Evolutionary conservation across 345 rosid genomes (phyloP), one percentile per base, ranked within the genome.

Genomic region (Salix suchowensis): DNA sequence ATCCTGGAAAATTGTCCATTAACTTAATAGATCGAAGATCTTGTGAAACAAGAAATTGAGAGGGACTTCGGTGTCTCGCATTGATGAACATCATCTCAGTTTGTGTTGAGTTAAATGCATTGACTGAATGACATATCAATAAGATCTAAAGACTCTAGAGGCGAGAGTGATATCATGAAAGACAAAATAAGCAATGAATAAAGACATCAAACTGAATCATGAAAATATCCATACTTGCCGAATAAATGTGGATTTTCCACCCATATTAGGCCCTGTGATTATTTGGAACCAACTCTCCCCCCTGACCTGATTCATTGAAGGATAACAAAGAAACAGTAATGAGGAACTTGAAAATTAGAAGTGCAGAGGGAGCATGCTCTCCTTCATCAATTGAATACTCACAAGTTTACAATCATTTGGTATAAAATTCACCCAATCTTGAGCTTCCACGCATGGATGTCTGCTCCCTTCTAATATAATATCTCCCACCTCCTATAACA

Each of bases 381-480:
- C 37, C 48, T 70, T 34, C 1, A 55, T 23, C 50, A 55, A 48
- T 71, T 64, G 68, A 75, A 82, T 78, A 85, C 96, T 87, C 81
- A 93, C 99, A 80, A 93, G 98, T 84, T 81, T 88, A 80, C 97
- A 96, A 77, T 96, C 95, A 87, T 96, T 96, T 73, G 98, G 99
- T 88, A 96, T 96, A 83, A 96, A 93, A 85, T 93, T 96, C 83
- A 93, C 97, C 98, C 98, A 96, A 71, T 96, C 97, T 79, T 96
- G 98, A 78, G 99, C 98, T 86, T 93, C 99, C 77, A 93, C 98
- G 74, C 99, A 96, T 44, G 99, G 99, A 84, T 96, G 99, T 78
- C 99, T 84, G 76, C 98, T 88, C 76, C 96, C 97, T 92, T 88
- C 91, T 82, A 96, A 80, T 75, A 96, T 78, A 73, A 96, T 90